phyloP scores from a whole-genome alignment of 208 protist genomes.

The Strigomonas culicis region DNA sequence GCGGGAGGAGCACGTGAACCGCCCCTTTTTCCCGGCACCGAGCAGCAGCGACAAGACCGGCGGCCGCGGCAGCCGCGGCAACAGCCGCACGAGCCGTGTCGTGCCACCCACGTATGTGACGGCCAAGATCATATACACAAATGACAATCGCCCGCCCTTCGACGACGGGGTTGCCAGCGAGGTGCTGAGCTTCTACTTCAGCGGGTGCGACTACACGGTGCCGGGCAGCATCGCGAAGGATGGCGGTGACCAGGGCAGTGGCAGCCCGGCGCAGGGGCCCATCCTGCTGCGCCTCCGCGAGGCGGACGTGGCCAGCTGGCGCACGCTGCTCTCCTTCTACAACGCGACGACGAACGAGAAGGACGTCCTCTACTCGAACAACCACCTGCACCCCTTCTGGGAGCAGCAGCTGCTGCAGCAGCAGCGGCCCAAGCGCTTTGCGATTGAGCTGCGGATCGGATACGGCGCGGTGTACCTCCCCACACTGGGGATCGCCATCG shows the following conservation, averaged over 20 bases:
- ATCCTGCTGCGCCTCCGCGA: slow-evolving; percentile 1
- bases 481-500: slow-evolving; percentile 1
- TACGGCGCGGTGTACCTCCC: slow-evolving; percentile 4
- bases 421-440: background rate
- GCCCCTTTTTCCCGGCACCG: background rate
- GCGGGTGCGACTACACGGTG: slow-evolving; percentile 17
- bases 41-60: background rate
- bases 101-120: slow-evolving; percentile 7
- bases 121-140: slow-evolving; percentile 34
- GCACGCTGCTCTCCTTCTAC: slow-evolving; percentile 40
- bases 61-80: background rate
- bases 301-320: slow-evolving; percentile 39
- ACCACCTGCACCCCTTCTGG: background rate
- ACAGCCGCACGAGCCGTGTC: background rate
- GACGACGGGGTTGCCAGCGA: slow-evolving; percentile 29
- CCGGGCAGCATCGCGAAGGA: slow-evolving; percentile 9
- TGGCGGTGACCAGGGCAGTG: background rate
- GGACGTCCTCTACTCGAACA: background rate
- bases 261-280: background rate
- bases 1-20: background rate
- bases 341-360: slow-evolving; percentile 16
- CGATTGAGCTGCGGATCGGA: background rate
- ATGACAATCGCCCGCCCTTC: slow-evolving; percentile 53
- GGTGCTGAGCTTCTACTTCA: slow-evolving; percentile 33
- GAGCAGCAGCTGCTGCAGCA: background rate